These are phyloP conservation scores for Gyrodon lividus DNA, from an alignment of 768 basidiomycete species.

Conservation along the genomic window DNA sequence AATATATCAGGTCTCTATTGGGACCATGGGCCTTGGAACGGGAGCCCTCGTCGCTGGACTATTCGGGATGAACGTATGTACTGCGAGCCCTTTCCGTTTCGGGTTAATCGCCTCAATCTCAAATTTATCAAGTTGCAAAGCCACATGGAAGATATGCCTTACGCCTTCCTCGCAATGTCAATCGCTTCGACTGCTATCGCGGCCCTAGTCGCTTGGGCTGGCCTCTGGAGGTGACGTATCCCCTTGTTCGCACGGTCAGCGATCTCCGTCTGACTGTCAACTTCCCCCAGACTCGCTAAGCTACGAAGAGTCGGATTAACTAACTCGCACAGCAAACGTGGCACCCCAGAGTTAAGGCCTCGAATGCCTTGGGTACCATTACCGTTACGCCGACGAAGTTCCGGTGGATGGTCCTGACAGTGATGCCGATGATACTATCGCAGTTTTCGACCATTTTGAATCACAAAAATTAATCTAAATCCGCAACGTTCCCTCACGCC, in stretches of 20 bases:
- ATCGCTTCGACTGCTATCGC: constrained; percentile 57
- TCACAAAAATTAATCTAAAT: background rate
- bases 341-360: constrained; percentile 11
- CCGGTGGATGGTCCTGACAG: constrained; percentile 41
- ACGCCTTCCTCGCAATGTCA: constrained; percentile 72
- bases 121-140: constrained; percentile 58
- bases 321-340: constrained; percentile 23
- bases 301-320: constrained; percentile 46
- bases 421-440: background rate
- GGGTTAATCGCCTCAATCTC: constrained; percentile 20
- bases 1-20: constrained; percentile 74
- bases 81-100: constrained; percentile 18
- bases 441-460: constrained; percentile 5
- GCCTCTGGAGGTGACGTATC: constrained; percentile 55
- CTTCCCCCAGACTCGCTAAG: constrained; percentile 37
- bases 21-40: constrained; percentile 87
- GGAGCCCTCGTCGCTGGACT: constrained; percentile 89
- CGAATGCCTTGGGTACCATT: constrained; percentile 36
- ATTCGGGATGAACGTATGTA: constrained; percentile 94
- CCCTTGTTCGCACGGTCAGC: constrained; percentile 14
- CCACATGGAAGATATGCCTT: constrained; percentile 68
- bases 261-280: background rate
- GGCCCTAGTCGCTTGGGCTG: constrained; percentile 58
- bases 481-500: background rate
- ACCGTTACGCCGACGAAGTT: constrained; percentile 38